These are phyloP conservation scores for Suillus lakei DNA, from an alignment of 768 basidiomycete genomes.

Conservation along the genomic window DNA sequence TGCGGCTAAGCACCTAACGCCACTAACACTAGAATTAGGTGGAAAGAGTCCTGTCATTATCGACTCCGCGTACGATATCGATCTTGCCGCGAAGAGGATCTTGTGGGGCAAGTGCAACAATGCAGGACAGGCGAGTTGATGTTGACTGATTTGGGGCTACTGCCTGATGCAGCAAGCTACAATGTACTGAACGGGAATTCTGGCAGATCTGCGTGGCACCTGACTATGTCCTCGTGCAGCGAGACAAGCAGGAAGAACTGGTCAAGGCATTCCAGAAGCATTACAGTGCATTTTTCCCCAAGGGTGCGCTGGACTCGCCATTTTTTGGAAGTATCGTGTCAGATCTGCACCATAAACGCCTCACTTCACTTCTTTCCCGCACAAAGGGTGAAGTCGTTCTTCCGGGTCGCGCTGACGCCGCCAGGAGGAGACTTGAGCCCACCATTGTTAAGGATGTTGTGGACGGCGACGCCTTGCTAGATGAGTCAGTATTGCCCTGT, in stretches of 20 bases:
- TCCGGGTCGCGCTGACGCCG: conserved; percentile 40
- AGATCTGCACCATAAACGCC: conserved; percentile 54
- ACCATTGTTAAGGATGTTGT: conserved; percentile 62
- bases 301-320: conserved; percentile 49
- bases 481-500: conserved; percentile 47
- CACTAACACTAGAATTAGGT: conserved; percentile 34
- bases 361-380: conserved; percentile 52
- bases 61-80: conserved; percentile 45
- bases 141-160: neutral
- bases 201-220: conserved; percentile 45
- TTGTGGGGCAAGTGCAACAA: conserved; percentile 71
- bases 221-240: conserved; percentile 50
- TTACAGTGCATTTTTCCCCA: conserved; percentile 55
- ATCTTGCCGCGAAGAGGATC: conserved; percentile 64
- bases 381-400: conserved; percentile 61
- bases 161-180: neutral
- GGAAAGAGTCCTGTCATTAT: conserved; percentile 54
- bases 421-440: conserved; percentile 54
- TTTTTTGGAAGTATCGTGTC: conserved; percentile 59
- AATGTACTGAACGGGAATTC: neutral
- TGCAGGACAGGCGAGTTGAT: conserved; percentile 57
- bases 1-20: conserved; percentile 40
- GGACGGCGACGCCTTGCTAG: conserved; percentile 60
- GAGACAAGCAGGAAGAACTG: conserved; percentile 50
- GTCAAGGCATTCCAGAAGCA: conserved; percentile 47